Evolutionary conservation across 495 filamentous ascomycete species (phyloP).

Genomic region (Aspergillus biplanus): DNA sequence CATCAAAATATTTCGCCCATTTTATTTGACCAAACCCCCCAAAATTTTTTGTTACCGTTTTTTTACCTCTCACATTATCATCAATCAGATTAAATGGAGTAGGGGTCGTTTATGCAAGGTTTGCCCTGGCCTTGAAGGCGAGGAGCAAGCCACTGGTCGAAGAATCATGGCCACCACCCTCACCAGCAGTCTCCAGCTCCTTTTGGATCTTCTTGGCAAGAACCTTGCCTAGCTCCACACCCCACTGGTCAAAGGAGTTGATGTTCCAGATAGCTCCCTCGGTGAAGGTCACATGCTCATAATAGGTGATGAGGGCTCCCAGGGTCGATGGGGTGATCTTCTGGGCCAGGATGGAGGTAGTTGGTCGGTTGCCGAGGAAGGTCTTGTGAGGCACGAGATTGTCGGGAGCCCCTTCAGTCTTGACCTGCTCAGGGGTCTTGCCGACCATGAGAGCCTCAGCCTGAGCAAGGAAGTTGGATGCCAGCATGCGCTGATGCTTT

Average conservation of each 20-base stretch:
- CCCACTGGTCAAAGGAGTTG: conserved; percentile 99
- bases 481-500: conserved; percentile 97
- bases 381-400: conserved; percentile 96
- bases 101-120: conserved; percentile 38
- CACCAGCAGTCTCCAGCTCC: conserved; percentile 76
- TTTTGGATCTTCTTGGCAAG: conserved; percentile 88
- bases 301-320: conserved; percentile 95
- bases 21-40: conserved; percentile 30
- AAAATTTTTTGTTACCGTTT: conserved; percentile 25
- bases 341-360: conserved; percentile 89
- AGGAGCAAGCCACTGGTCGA: conserved; percentile 87
- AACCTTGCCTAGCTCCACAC: conserved; percentile 96
- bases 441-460: conserved; percentile 98
- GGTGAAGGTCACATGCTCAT: conserved; percentile 97
- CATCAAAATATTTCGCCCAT: conserved; percentile 12
- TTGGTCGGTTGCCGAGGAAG: conserved; percentile 96
- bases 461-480: conserved; percentile 98
- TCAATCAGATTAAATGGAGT: conserved; percentile 10
- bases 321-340: conserved; percentile 94
- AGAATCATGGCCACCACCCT: conserved; percentile 72
- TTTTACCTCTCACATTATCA: conserved; percentile 22
- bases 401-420: conserved; percentile 83
- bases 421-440: conserved; percentile 88
- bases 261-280: conserved; percentile 99
- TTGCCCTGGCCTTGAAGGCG: conserved; percentile 77